Conservation (phyloP, 805 yeast species). For the Wickerhamomyces bisporus region DNA sequence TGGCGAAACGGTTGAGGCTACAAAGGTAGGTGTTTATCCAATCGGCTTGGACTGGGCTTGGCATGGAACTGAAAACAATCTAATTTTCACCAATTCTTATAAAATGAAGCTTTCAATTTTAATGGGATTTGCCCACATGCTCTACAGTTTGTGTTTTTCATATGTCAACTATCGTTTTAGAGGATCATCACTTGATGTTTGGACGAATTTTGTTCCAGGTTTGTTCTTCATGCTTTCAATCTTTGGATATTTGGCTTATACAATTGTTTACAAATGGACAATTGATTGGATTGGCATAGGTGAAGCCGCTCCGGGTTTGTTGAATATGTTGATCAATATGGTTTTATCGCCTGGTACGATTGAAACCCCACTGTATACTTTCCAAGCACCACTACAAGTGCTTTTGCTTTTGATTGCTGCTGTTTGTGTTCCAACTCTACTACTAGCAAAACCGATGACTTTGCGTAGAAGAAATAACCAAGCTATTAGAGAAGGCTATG, state of each 20-base stretch:
- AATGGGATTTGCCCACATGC: conserved; percentile 94
- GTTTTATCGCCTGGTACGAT: conserved; percentile 88
- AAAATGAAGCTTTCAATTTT: conserved; percentile 95
- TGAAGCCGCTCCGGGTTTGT: conserved; percentile 83
- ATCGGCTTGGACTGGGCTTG: conserved; percentile 91
- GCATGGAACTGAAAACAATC: conserved; percentile 95
- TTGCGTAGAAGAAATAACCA: conserved; percentile 52
- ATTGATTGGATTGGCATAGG: conserved; percentile 82
- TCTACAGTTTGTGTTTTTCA: conserved; percentile 82
- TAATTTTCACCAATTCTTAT: conserved; percentile 89
- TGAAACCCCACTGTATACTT: conserved; percentile 72
- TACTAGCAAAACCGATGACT: conserved; percentile 77
- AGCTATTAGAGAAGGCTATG: conserved; percentile 46
- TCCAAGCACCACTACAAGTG: conserved; percentile 75
- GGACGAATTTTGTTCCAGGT: conserved; percentile 94
- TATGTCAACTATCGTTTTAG: conserved; percentile 71
- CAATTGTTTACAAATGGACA: conserved; percentile 90
- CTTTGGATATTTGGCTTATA: conserved; percentile 83
- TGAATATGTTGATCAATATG: conserved; percentile 95
- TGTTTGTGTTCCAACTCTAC: conserved; percentile 87
- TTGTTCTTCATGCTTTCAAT: conserved; percentile 93
- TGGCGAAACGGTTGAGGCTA: conserved; percentile 69
- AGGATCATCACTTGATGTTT: conserved; percentile 68
- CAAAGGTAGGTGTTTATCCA: conserved; percentile 61
- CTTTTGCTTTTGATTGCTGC: conserved; percentile 70